Conservation (phyloP, 169 alveolate genomes). For the Plasmodium cynomolgi region DNA sequence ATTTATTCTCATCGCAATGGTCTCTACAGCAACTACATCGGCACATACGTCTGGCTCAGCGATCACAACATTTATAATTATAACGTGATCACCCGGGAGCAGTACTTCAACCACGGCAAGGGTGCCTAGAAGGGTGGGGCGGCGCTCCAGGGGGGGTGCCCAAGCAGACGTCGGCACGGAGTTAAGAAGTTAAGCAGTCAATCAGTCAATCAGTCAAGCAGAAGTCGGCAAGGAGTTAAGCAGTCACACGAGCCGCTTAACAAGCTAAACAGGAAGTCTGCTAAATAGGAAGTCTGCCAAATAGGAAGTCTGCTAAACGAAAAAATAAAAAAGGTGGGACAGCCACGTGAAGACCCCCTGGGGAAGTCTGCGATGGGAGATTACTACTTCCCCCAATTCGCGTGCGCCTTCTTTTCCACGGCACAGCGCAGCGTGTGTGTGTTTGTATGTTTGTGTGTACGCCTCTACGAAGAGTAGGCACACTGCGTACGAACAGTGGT, state of each 20-base stretch:
- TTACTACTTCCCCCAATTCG: not conserved
- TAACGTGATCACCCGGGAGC: conserved; percentile 48
- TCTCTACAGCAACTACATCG: conserved; percentile 68
- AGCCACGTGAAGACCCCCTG: not conserved
- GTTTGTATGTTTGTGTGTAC: no score
- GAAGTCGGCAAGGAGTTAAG: not conserved
- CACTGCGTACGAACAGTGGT: not conserved
- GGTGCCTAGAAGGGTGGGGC: not conserved
- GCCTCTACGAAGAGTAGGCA: not conserved
- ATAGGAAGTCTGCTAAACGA: not conserved
- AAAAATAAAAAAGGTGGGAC: not conserved
- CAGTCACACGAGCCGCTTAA: not conserved
- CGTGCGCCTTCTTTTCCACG: not conserved
- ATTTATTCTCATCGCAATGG: conserved; percentile 64
- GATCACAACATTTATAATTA: conserved; percentile 45
- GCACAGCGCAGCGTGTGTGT: not conserved
- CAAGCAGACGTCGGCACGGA: not conserved
- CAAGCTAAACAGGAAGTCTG: not conserved
- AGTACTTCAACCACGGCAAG: conserved; percentile 39
- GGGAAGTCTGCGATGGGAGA: not conserved
- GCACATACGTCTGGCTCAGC: conserved; percentile 71
- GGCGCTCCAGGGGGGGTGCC: not conserved
- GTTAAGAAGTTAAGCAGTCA: not conserved
- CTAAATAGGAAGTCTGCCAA: not conserved
- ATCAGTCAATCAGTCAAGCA: no score